Percentiles rank a stretch among this genome's conserved stretches.
These are phyloP conservation scores for Eucommia ulmoides DNA, from an alignment of 257 asterid species.

Conservation along the genomic window DNA sequence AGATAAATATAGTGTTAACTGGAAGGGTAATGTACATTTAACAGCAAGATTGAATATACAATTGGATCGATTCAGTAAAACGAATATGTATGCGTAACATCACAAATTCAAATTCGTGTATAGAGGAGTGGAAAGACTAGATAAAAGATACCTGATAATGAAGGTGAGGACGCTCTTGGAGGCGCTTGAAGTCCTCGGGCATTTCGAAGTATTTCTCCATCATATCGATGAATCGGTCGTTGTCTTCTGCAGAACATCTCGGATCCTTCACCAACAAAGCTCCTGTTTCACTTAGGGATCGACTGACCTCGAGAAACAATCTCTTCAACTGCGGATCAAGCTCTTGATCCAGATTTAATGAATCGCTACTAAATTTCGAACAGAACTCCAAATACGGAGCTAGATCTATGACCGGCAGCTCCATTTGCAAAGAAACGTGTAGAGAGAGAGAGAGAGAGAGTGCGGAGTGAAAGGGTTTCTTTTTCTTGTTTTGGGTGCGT, in stretches of 20 bases:
- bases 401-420: constrained; percentile 77
- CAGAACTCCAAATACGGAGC: constrained; percentile 42
- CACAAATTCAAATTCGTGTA: neutral
- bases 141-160: constrained; percentile 67
- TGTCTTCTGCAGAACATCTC: constrained; percentile 70
- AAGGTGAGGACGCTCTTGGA: constrained; percentile 78
- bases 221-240: constrained; percentile 79
- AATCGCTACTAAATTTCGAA: constrained; percentile 2
- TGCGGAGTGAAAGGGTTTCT: too few species aligned
- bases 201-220: constrained; percentile 81
- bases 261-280: constrained; percentile 93
- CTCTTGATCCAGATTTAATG: constrained; percentile 15
- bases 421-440: too few species aligned
- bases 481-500: too few species aligned
- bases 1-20: neutral
- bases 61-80: too few species aligned
- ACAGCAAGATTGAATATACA: constrained; percentile 4
- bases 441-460: too few species aligned
- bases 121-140: neutral
- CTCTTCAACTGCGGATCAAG: constrained; percentile 23
- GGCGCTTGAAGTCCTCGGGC: constrained; percentile 75
- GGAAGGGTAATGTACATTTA: neutral
- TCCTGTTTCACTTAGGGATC: constrained; percentile 82
- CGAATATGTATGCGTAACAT: too few species aligned
- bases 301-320: constrained; percentile 72